Conservation (phyloP, 2,329 filamentous ascomycete genomes). For the Fusarium xylarioides region DNA sequence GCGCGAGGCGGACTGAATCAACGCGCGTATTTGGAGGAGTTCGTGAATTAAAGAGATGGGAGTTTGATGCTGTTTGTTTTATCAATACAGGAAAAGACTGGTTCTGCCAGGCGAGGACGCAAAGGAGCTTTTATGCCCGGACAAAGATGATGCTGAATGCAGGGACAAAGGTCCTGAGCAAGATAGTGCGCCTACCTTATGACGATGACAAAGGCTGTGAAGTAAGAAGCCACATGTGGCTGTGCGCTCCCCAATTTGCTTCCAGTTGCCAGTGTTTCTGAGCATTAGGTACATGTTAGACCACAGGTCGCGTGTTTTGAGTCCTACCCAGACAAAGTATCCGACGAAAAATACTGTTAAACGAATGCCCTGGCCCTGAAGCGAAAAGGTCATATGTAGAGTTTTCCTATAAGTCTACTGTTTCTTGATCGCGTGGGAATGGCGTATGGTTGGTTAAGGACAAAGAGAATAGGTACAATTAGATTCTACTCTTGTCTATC, state of each 20-base stretch:
- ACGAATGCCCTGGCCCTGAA: background rate
- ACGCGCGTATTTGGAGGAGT: background rate
- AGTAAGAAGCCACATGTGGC: slow-evolving; percentile 31
- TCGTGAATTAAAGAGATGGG: background rate
- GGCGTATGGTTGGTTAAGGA: background rate
- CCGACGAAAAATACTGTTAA: background rate
- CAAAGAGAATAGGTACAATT: background rate
- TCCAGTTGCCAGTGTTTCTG: background rate
- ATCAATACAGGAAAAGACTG: background rate
- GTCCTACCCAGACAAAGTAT: background rate
- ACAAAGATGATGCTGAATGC: slow-evolving; percentile 23
- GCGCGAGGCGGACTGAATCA: background rate
- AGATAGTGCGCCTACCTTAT: slow-evolving; percentile 28
- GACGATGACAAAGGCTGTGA: slow-evolving; percentile 41
- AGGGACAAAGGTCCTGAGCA: slow-evolving; percentile 25
- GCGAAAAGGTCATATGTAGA: background rate
- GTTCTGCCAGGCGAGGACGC: background rate
- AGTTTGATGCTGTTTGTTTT: background rate
- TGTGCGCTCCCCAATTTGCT: slow-evolving; percentile 1
- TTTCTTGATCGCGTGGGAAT: background rate
- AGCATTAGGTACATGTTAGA: background rate
- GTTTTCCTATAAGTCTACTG: background rate
- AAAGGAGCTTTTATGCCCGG: slow-evolving; percentile 7
- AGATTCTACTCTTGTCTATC: no score
- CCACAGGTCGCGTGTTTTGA: background rate